Evolutionary conservation across 352 stramenopile genomes (phyloP).

Genomic region (Phytopythium oedochilum): DNA sequence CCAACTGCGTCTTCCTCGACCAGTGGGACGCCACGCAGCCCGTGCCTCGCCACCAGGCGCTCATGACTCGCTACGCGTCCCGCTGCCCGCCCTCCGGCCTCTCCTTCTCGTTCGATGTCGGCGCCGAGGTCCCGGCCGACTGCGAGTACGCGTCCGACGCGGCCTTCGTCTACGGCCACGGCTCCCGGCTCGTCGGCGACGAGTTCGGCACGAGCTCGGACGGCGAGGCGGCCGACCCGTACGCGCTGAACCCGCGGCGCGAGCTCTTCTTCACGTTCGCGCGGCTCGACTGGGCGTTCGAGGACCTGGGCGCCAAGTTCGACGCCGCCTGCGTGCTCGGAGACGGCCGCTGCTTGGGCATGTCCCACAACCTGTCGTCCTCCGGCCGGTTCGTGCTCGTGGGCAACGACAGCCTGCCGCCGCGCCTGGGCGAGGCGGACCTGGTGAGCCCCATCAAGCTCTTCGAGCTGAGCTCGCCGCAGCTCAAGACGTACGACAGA

Average conservation of each 20-base stretch:
- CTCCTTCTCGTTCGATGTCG: slow-evolving; percentile 6
- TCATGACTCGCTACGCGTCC: slow-evolving; percentile 8
- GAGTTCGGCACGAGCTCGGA: slow-evolving; percentile 3
- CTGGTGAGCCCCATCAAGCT: slow-evolving; percentile 22
- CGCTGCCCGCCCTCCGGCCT: slow-evolving; percentile 4
- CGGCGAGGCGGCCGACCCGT: slow-evolving; percentile 3
- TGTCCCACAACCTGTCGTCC: slow-evolving; percentile 18
- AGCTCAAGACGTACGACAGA: not conserved
- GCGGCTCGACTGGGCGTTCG: slow-evolving; percentile 22
- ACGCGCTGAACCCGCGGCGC: slow-evolving; percentile 19
- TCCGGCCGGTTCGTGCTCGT: slow-evolving; percentile 10
- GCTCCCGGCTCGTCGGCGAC: slow-evolving; percentile 9
- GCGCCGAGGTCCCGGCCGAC: slow-evolving; percentile 1
- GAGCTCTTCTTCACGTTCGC: slow-evolving; percentile 32
- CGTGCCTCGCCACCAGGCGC: slow-evolving; percentile 4
- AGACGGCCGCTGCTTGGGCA: slow-evolving; percentile 13
- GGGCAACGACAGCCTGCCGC: slow-evolving; percentile 13
- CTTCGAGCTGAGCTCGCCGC: slow-evolving; percentile 12
- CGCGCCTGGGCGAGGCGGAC: slow-evolving; percentile 6
- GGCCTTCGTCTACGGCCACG: slow-evolving; percentile 12
- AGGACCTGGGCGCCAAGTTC: slow-evolving; percentile 28
- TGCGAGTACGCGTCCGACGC: slow-evolving; percentile 4
- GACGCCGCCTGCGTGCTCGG: slow-evolving; percentile 17
- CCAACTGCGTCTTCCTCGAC: slow-evolving; percentile 13
- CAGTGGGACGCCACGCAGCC: not conserved